Conservation (phyloP, 2,329 filamentous ascomycete genomes). For the Fusarium sp. region DNA sequence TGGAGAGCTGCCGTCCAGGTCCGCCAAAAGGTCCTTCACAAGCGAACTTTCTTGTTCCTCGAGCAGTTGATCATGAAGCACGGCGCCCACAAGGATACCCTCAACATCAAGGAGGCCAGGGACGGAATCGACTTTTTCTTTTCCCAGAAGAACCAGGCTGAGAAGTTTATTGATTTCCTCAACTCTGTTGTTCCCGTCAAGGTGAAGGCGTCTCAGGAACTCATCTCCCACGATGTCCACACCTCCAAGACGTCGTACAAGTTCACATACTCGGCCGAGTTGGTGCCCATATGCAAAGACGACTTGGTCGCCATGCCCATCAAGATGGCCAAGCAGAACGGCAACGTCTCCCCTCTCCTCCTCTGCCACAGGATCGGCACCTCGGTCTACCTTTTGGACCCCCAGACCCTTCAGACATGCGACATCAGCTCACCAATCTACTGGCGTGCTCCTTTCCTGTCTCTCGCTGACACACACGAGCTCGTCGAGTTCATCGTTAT, state of each 20-base stretch:
- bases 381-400: conserved; percentile 88
- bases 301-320: conserved; percentile 94
- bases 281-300: conserved; percentile 97
- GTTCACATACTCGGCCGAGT: conserved; percentile 88
- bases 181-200: conserved; percentile 82
- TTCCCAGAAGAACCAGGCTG: conserved; percentile 86
- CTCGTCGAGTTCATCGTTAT: conserved; percentile 94
- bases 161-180: conserved; percentile 92
- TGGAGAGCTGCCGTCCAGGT: conserved; percentile 96
- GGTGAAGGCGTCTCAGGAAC: conserved; percentile 80
- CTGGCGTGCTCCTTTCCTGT: conserved; percentile 89
- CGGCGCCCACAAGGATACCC: conserved; percentile 87
- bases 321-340: conserved; percentile 84
- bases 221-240: conserved; percentile 94
- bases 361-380: conserved; percentile 92
- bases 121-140: conserved; percentile 98
- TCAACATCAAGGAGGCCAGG: conserved; percentile 98
- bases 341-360: conserved; percentile 88
- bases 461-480: conserved; percentile 84
- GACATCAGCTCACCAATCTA: conserved; percentile 86
- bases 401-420: conserved; percentile 88
- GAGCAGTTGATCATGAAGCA: conserved; percentile 98
- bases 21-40: conserved; percentile 95
- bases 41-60: conserved; percentile 77
- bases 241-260: conserved; percentile 94